Percentiles rank a stretch among this genome's conserved stretches.
Conservation (phyloP, 352 stramenopile genomes). For the Phytophthora fragariaefolia region DNA sequence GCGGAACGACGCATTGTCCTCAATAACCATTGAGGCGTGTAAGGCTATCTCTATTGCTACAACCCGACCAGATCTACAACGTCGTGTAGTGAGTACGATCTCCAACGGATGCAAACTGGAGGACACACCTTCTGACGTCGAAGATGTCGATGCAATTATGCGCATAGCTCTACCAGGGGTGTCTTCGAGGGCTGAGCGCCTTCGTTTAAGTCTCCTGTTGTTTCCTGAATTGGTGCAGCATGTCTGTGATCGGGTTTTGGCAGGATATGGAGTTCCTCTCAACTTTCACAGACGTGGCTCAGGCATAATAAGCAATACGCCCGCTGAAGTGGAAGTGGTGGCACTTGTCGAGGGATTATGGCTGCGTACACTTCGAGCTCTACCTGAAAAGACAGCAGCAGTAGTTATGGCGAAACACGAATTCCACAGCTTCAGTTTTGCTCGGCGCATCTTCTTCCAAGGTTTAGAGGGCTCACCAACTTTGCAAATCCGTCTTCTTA, state of each 20-base stretch:
- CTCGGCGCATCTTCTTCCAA: slow-evolving; percentile 41
- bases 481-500: slow-evolving; percentile 31
- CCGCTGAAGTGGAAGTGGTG: background rate
- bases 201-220: slow-evolving; percentile 33
- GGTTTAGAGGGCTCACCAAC: slow-evolving; percentile 12
- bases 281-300: slow-evolving; percentile 16
- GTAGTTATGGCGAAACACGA: slow-evolving; percentile 30
- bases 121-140: background rate
- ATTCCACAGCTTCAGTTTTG: slow-evolving; percentile 47
- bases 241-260: slow-evolving; percentile 44
- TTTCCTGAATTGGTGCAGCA: slow-evolving; percentile 32
- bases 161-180: background rate
- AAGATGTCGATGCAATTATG: slow-evolving; percentile 6
- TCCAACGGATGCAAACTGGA: slow-evolving; percentile 20
- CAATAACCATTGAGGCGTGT: slow-evolving; percentile 9
- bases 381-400: slow-evolving; percentile 33
- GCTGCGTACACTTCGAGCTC: slow-evolving; percentile 19
- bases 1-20: too few species aligned
- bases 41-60: background rate
- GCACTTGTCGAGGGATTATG: slow-evolving; percentile 22
- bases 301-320: background rate
- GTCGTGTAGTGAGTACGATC: slow-evolving; percentile 18
- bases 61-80: slow-evolving; percentile 23
- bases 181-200: slow-evolving; percentile 25
- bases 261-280: slow-evolving; percentile 26